Evolutionary conservation across 768 basidiomycete genomes (phyloP).

Genomic region (Trametes gibbosa): DNA sequence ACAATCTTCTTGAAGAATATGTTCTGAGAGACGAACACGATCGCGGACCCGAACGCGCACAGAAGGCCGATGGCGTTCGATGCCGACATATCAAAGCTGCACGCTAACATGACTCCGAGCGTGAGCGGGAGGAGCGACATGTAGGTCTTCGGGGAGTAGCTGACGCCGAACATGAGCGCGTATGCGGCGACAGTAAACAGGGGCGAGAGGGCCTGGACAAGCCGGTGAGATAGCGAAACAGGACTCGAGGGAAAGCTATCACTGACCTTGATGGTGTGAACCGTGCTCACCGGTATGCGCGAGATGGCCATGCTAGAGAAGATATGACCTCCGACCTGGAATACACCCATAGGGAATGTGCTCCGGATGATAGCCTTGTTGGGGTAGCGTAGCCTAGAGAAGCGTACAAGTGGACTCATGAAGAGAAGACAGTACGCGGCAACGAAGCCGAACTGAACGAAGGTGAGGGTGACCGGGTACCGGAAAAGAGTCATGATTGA

Average conservation of each 20-base stretch:
- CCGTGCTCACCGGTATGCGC: constrained; percentile 93
- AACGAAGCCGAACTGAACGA: constrained; percentile 96
- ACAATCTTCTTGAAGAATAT: constrained; percentile 99
- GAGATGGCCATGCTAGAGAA: constrained; percentile 98
- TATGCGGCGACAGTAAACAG: constrained; percentile 97
- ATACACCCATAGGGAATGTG: constrained; percentile 93
- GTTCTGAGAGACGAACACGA: constrained; percentile 97
- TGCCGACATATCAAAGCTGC: constrained; percentile 87
- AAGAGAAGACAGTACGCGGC: constrained; percentile 81
- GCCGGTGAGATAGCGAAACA: not conserved
- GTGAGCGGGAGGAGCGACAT: constrained; percentile 92
- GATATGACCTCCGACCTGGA: constrained; percentile 97
- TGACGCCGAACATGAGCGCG: constrained; percentile 88
- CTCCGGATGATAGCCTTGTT: constrained; percentile 68
- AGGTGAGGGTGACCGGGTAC: constrained; percentile 95
- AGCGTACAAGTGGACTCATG: constrained; percentile 72
- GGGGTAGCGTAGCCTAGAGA: constrained; percentile 67
- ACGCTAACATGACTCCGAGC: constrained; percentile 95
- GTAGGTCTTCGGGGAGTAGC: constrained; percentile 90
- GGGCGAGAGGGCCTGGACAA: constrained; percentile 83
- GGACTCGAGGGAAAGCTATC: not conserved
- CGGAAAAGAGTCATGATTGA: constrained; percentile 89
- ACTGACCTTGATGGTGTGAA: constrained; percentile 96
- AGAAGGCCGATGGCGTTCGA: constrained; percentile 86
- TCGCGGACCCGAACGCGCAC: constrained; percentile 94